These are phyloP conservation scores for Silene latifolia DNA, from an alignment of 148 eudicot species.

Conservation along the genomic window DNA sequence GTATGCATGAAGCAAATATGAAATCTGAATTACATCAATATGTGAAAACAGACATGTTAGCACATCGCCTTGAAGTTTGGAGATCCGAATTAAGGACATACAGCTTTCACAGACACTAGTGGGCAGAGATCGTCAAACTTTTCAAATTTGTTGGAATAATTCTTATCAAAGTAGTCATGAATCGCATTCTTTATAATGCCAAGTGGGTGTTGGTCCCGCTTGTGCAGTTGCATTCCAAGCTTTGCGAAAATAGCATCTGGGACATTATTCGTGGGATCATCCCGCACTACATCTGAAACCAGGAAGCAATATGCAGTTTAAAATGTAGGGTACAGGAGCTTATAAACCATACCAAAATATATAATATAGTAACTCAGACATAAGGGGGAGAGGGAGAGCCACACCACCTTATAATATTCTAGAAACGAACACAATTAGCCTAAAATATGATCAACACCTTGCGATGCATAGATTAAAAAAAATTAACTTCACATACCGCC, in stretches of 20 bases:
- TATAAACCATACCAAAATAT: not conserved
- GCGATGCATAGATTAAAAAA: not conserved
- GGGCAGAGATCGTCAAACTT: conserved; percentile 87
- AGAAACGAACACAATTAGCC: not conserved
- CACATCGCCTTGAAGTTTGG: not conserved
- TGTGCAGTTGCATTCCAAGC: conserved; percentile 93
- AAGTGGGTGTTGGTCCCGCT: conserved; percentile 74
- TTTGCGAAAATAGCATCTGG: conserved; percentile 84
- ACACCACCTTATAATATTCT: not conserved
- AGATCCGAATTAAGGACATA: conserved; percentile 12
- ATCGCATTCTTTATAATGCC: conserved; percentile 94
- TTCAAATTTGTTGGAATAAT: conserved; percentile 60
- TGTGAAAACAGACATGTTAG: not conserved
- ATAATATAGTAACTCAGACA: not conserved
- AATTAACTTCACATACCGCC: not conserved
- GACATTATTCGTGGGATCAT: conserved; percentile 92
- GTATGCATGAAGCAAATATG: not conserved
- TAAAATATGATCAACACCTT: not conserved
- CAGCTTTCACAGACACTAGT: conserved; percentile 33
- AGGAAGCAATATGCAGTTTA: conserved; percentile 1
- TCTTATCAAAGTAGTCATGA: conserved; percentile 69
- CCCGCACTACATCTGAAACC: conserved; percentile 74
- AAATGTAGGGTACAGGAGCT: not conserved
- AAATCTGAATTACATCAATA: not conserved
- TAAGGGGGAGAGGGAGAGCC: not conserved